These are phyloP conservation scores for Sporothrix pseudoabietina DNA, from an alignment of 2,329 filamentous ascomycete genomes.

Conservation along the genomic window DNA sequence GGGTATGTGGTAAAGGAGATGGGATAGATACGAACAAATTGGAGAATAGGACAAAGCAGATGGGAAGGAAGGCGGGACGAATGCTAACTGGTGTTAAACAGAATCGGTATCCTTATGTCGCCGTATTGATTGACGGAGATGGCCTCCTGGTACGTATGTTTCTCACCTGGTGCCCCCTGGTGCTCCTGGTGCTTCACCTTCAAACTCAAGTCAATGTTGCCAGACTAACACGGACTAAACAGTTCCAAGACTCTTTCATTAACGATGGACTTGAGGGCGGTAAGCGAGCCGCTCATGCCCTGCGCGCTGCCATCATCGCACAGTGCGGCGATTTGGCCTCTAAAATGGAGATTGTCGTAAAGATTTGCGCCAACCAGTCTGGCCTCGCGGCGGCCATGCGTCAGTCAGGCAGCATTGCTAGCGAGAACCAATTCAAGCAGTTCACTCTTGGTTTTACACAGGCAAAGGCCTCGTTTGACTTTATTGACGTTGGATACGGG, in stretches of 20 bases:
- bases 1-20: slow-evolving; percentile 42
- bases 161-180: neutral
- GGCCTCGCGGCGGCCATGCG: slow-evolving; percentile 55
- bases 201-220: too few relatives aligned
- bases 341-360: slow-evolving; percentile 58
- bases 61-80: neutral
- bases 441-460: slow-evolving; percentile 64
- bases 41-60: too few relatives aligned
- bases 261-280: slow-evolving; percentile 59
- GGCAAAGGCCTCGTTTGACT: slow-evolving; percentile 61
- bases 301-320: slow-evolving; percentile 53
- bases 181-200: too few relatives aligned
- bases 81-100: slow-evolving; percentile 37
- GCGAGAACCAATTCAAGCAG: slow-evolving; percentile 52
- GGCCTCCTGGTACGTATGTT: slow-evolving; percentile 55
- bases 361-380: slow-evolving; percentile 58
- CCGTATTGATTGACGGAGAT: slow-evolving; percentile 65
- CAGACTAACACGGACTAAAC: slow-evolving; percentile 23
- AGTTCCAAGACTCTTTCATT: slow-evolving; percentile 62
- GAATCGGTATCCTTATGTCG: slow-evolving; percentile 61
- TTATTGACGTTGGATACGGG: slow-evolving; percentile 62
- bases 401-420: slow-evolving; percentile 51
- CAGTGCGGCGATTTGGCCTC: slow-evolving; percentile 53
- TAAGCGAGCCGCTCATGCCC: slow-evolving; percentile 53
- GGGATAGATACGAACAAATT: too few relatives aligned